Conservation (phyloP, 2,329 filamentous ascomycete genomes). For the Cytospora schulzeri region DNA sequence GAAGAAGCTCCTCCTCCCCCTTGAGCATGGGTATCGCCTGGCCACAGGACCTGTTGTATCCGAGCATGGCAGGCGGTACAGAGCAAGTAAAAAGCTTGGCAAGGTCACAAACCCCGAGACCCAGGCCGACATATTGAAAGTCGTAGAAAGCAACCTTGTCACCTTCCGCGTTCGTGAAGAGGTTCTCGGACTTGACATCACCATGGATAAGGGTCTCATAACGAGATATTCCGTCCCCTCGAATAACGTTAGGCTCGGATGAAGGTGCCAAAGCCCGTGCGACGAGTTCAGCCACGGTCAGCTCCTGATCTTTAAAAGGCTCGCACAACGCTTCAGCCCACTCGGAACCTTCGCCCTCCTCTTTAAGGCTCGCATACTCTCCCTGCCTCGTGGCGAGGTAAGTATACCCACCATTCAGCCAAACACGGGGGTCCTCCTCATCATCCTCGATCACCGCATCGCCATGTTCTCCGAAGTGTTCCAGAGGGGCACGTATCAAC, state of each 20-base stretch:
- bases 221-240: background rate
- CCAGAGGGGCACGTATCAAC: conserved; percentile 56
- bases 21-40: conserved; percentile 49
- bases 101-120: conserved; percentile 65
- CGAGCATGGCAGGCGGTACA: conserved; percentile 57
- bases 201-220: conserved; percentile 64
- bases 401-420: conserved; percentile 70
- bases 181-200: conserved; percentile 70
- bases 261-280: conserved; percentile 49
- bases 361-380: conserved; percentile 54
- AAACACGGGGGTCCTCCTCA: conserved; percentile 41
- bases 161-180: conserved; percentile 57
- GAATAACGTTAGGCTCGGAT: conserved; percentile 29
- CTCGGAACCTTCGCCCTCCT: conserved; percentile 46
- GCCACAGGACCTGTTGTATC: conserved; percentile 30
- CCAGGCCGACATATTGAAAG: conserved; percentile 69
- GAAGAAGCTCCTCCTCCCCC: conserved; percentile 54
- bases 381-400: conserved; percentile 64
- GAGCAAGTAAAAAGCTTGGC: conserved; percentile 70
- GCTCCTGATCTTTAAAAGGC: conserved; percentile 29
- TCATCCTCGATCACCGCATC: conserved; percentile 1
- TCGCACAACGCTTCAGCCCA: conserved; percentile 56
- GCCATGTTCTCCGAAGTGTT: conserved; percentile 43
- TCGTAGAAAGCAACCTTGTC: conserved; percentile 65
- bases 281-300: conserved; percentile 49